These are phyloP conservation scores for Rhodamnia argentea DNA, from an alignment of 345 rosid species.

Conservation along the genomic window DNA sequence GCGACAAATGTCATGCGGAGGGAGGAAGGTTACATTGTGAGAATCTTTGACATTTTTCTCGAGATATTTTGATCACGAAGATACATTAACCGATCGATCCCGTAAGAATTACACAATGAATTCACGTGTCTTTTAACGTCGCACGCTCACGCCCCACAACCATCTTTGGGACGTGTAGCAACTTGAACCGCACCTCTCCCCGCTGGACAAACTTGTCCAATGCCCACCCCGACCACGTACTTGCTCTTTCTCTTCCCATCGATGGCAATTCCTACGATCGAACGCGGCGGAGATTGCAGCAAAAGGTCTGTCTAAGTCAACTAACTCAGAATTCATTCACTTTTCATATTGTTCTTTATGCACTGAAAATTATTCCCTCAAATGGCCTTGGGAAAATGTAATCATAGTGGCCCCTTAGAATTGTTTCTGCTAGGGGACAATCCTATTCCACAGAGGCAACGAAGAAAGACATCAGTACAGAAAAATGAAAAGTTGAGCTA, in stretches of 20 bases:
- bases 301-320: neutral
- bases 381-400: neutral
- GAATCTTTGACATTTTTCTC: too few relatives aligned
- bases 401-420: neutral
- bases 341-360: neutral
- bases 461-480: too few relatives aligned
- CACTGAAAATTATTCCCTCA: neutral
- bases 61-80: too few relatives aligned
- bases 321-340: neutral
- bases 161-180: conserved; percentile 41
- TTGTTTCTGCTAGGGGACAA: neutral
- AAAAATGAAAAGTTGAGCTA: too few relatives aligned
- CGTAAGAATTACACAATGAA: too few relatives aligned
- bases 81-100: too few relatives aligned
- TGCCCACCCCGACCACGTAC: conserved; percentile 11
- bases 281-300: conserved; percentile 29
- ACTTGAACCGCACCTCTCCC: conserved; percentile 42
- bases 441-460: neutral
- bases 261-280: conserved; percentile 50
- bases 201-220: conserved; percentile 23
- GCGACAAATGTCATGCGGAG: too few relatives aligned
- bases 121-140: too few relatives aligned
- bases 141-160: too few relatives aligned
- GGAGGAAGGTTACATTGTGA: too few relatives aligned
- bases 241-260: conserved; percentile 57